A percentile compares a stretch with the other conserved stretches of the same genome.
phyloP scores from a whole-genome alignment of 2,329 filamentous ascomycete genomes.

The Lasiodiplodia hormozganensis region DNA sequence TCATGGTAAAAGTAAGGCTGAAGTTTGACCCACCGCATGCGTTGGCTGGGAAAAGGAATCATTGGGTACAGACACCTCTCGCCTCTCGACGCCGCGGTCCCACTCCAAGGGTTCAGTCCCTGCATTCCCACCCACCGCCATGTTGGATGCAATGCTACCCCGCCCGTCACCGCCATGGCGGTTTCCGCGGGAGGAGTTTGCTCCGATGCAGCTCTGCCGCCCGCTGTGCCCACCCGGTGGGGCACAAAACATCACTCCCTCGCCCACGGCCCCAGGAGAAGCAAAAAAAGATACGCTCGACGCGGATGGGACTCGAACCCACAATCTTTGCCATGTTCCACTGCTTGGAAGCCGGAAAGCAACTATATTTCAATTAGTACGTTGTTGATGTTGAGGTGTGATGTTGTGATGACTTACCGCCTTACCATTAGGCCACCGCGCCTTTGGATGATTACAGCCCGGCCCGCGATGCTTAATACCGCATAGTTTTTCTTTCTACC shows the following conservation, averaged over 20 bases:
- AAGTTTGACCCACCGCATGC: not conserved
- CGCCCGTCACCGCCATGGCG: not conserved
- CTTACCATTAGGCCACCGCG: constrained; percentile 45
- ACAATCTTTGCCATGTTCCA: constrained; percentile 29
- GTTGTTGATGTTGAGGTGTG: no score
- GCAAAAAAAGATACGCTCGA: constrained; percentile 1
- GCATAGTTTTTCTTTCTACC: not conserved
- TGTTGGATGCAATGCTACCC: constrained; percentile 20
- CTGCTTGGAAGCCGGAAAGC: constrained; percentile 4
- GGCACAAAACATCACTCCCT: no score
- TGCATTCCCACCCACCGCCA: not conserved
- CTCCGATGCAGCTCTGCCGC: not conserved
- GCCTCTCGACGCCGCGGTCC: not conserved
- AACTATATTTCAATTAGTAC: constrained; percentile 3
- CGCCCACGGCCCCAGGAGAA: not conserved
- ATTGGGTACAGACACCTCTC: not conserved
- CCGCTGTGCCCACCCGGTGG: not conserved
- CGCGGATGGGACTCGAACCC: constrained; percentile 31
- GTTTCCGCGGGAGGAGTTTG: not conserved
- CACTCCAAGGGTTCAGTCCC: not conserved
- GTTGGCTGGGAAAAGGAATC: not conserved
- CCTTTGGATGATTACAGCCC: not conserved
- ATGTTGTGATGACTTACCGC: constrained; percentile 30
- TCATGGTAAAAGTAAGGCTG: constrained; percentile 10
- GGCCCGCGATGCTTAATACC: not conserved